Conservation (phyloP, 495 filamentous ascomycete species). For the Echria macrotheca region DNA sequence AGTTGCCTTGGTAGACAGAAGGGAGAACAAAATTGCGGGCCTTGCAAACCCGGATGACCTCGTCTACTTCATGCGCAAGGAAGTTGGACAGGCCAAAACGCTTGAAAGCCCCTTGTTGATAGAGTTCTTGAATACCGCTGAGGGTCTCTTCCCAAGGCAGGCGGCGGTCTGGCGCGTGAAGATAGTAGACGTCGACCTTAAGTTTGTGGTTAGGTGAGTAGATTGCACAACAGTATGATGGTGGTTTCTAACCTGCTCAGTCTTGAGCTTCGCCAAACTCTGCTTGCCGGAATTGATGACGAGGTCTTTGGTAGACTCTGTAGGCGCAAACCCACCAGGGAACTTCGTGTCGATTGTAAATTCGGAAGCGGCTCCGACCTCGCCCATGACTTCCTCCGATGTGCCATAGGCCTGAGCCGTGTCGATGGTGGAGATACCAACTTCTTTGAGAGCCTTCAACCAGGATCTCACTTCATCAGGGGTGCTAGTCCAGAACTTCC, state of each 20-base stretch:
- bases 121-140: constrained; percentile 40
- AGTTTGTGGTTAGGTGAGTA: background rate
- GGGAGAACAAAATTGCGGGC: constrained; percentile 53
- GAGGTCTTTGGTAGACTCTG: background rate
- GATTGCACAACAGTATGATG: background rate
- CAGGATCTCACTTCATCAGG: background rate
- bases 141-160: constrained; percentile 45
- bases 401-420: background rate
- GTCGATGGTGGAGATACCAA: background rate
- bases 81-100: constrained; percentile 48
- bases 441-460: background rate
- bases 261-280: background rate
- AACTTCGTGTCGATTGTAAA: background rate
- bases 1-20: constrained; percentile 58
- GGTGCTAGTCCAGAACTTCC: background rate
- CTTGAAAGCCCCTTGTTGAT: constrained; percentile 43
- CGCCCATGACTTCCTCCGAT: background rate
- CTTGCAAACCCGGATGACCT: constrained; percentile 44
- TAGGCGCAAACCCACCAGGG: background rate
- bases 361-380: background rate
- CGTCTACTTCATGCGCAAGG: constrained; percentile 45
- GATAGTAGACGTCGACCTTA: constrained; percentile 46
- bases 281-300: background rate
- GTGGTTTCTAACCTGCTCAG: background rate
- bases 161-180: constrained; percentile 45